Evolutionary conservation across 805 yeast species (phyloP).

Genomic region (Candida multigemmis): DNA sequence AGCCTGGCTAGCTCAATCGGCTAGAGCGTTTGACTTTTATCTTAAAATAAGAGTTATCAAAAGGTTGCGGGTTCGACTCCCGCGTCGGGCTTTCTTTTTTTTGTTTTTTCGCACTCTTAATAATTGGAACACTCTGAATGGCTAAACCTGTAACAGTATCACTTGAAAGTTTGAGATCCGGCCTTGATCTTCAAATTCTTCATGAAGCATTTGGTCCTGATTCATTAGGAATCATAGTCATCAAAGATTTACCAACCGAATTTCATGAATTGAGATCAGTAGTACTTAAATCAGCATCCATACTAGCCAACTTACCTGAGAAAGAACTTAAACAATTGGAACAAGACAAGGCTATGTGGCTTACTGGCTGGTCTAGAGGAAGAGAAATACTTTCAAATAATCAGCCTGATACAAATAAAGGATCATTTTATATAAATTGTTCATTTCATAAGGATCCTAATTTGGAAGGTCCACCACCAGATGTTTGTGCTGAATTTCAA

Average conservation of each 20-base stretch:
- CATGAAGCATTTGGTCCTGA: conserved; percentile 44
- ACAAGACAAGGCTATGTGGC: conserved; percentile 40
- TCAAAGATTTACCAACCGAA: conserved; percentile 30
- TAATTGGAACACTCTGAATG: conserved; percentile 1
- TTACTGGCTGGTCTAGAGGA: conserved; percentile 57
- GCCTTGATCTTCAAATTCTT: conserved; percentile 20
- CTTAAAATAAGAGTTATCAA: conserved; percentile 9
- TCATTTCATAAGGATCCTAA: conserved; percentile 36
- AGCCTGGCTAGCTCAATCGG: conserved; percentile 23
- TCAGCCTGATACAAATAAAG: conserved; percentile 41
- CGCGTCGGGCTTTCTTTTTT: conserved; percentile 8
- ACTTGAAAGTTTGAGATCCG: conserved; percentile 17
- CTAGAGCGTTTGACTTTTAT: conserved; percentile 20
- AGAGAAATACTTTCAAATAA: conserved; percentile 38
- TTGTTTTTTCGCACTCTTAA: neutral
- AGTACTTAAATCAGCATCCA: conserved; percentile 35
- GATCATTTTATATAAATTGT: conserved; percentile 52
- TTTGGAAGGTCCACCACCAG: conserved; percentile 38
- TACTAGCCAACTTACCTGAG: conserved; percentile 30
- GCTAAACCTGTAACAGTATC: conserved; percentile 21
- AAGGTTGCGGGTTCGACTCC: conserved; percentile 16
- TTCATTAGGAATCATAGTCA: conserved; percentile 46
- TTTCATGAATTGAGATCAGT: conserved; percentile 28
- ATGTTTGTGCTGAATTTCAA: conserved; percentile 18
- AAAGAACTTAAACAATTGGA: conserved; percentile 29